phyloP scores from a whole-genome alignment of 78 protist genomes.

The Chrysochromulina parva region DNA sequence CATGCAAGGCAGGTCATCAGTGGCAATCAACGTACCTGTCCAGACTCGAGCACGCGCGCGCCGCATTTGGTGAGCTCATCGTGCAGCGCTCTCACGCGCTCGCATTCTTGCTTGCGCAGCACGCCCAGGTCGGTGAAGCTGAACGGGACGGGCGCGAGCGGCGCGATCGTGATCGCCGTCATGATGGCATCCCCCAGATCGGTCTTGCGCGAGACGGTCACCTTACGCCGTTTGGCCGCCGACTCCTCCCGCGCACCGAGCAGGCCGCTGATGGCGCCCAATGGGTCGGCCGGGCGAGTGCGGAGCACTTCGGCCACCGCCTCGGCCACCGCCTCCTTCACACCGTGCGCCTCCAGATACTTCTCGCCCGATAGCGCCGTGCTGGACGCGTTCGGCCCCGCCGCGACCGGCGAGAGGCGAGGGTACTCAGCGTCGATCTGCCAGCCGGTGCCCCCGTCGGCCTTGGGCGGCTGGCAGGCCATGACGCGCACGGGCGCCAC shows the following conservation, averaged over 20 bases:
- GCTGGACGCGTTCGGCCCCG: neutral
- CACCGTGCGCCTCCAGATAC: too few species aligned
- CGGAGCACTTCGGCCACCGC: neutral
- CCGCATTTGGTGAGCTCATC: neutral
- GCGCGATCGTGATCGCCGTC: too few species aligned
- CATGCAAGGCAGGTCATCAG: too few species aligned
- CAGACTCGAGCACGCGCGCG: neutral
- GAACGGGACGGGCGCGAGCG: neutral
- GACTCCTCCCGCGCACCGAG: too few species aligned
- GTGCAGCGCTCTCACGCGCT: neutral
- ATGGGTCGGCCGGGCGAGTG: too few species aligned
- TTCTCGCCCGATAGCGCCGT: too few species aligned
- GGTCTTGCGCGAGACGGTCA: too few species aligned
- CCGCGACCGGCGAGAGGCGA: neutral
- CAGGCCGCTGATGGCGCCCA: neutral
- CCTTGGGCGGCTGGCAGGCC: too few species aligned
- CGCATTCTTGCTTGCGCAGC: neutral
- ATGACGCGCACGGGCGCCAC: too few species aligned
- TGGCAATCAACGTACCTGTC: too few species aligned
- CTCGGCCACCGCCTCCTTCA: neutral
- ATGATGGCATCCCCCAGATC: too few species aligned
- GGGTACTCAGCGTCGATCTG: neutral
- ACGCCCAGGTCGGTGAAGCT: neutral
- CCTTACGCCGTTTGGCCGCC: too few species aligned
- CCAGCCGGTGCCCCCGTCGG: neutral